phyloP scores from a whole-genome alignment of 2,329 filamentous ascomycete genomes.

The Fusarium pseudograminearum region DNA sequence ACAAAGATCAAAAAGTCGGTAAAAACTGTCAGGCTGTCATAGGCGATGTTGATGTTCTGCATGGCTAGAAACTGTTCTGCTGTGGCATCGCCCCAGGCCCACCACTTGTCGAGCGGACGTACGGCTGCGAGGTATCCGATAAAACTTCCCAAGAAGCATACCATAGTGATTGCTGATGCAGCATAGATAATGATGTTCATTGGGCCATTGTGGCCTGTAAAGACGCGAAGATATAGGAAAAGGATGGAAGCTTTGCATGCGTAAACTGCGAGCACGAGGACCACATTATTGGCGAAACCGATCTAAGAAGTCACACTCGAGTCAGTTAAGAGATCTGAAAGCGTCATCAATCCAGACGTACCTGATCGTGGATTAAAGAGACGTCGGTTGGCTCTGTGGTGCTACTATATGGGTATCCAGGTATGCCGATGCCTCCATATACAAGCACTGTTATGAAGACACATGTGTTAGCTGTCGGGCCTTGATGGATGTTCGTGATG shows the following conservation, averaged over 20 bases:
- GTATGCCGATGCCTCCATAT: slow-evolving; percentile 12
- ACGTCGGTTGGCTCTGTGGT: slow-evolving; percentile 17
- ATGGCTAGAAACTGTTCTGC: slow-evolving; percentile 16
- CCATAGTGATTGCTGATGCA: not conserved
- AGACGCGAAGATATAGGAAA: slow-evolving; percentile 14
- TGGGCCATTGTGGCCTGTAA: slow-evolving; percentile 7
- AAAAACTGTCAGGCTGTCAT: slow-evolving; percentile 9
- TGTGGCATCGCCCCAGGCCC: slow-evolving; percentile 20
- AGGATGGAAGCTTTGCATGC: slow-evolving; percentile 16
- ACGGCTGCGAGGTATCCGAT: slow-evolving; percentile 11
- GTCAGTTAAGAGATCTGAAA: fast-evolving
- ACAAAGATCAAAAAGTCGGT: slow-evolving; percentile 22
- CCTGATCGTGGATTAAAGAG: slow-evolving; percentile 12
- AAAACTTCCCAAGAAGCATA: slow-evolving; percentile 14
- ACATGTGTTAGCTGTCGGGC: not conserved
- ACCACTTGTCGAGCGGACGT: slow-evolving; percentile 13
- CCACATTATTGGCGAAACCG: slow-evolving; percentile 6
- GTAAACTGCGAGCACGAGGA: slow-evolving; percentile 14
- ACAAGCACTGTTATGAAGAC: not conserved
- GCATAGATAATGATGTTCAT: slow-evolving; percentile 12
- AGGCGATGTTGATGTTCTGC: slow-evolving; percentile 11
- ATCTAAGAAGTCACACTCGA: not conserved
- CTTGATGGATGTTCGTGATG: fast-evolving
- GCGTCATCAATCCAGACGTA: fast-evolving
- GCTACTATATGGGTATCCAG: slow-evolving; percentile 18